Base-by-base conservation (phyloP, 345 rosid species). In the Aegle marmelos region DNA sequence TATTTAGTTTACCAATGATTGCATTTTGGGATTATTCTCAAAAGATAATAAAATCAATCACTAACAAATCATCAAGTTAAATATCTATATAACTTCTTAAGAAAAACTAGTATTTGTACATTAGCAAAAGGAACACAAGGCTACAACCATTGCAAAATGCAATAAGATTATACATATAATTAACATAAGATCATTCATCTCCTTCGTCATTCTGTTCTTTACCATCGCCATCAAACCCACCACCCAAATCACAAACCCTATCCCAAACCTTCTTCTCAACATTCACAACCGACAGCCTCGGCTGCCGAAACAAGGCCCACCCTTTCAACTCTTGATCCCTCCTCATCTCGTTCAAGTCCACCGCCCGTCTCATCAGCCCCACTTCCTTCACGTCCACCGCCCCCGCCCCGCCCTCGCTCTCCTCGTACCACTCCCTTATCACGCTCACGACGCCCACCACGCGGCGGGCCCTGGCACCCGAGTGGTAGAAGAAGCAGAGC, bases 401-500 rank as follows among this genome's bases (percentile, higher is more conserved):
- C 19, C 86, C 93, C 16, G 76, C 92, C 30, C 80, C 79, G 0
- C 22, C 48, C 6, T 30, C 85, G 3, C 30, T 87, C 6, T 73
- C 89, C 4, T 75, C 60, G 84, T 90, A 92, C 94, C 95, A 92
- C 59, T 92, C 93, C 54, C 87, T 89, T 7, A 75, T n/a, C 53
- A 94, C 95, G 33, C 80, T 80, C 25, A 96, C 98, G 0, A 92
- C 97, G 9, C 99, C 98, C 6, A 92, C 95, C 62, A 94, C 82
- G 67, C 91, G 90, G 45, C 97, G 97, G 4, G 93, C 76, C 30
- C 76, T 85, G 72, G 90, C 70, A 2, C 99, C 98, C 1, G 98
- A 93, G 84, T 96, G 99, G 91, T 96, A 94, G 84, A 92, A 96
- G 89, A 94, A 90, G 83, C 99, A 90, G 61, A 91, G 95, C 39